phyloP scores from a whole-genome alignment of 169 alveolate species.

The Plasmodium vivax region DNA sequence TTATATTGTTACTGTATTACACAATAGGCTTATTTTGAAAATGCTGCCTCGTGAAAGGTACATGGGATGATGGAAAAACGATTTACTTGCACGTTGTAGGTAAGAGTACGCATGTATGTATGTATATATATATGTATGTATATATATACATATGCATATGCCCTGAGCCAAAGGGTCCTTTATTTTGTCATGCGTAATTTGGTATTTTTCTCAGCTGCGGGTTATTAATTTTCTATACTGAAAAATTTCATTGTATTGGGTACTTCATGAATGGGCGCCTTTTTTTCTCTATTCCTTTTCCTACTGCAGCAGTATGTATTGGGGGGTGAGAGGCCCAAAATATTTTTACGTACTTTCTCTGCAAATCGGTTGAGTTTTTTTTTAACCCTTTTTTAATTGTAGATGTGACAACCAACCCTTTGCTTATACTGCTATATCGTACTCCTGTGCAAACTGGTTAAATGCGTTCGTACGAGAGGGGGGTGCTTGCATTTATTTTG shows the following conservation, averaged over 20 bases:
- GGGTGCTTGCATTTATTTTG: not conserved
- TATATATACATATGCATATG: not conserved
- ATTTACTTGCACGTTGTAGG: not conserved
- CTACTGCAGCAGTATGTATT: not conserved
- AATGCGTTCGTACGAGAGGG: not conserved
- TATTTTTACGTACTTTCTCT: not conserved
- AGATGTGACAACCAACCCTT: not conserved
- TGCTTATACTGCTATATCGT: not conserved
- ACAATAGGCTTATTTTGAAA: not conserved
- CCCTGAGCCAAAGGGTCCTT: not conserved
- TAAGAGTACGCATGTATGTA: not conserved
- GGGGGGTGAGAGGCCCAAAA: not conserved
- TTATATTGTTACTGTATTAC: conserved; percentile 25
- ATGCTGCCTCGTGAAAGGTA: not conserved
- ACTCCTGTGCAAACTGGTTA: not conserved
- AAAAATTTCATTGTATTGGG: not conserved
- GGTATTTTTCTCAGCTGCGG: not conserved
- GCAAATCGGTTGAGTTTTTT: not conserved
- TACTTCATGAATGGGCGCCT: not conserved
- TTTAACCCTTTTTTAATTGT: conserved; percentile 4
- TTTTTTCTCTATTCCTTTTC: not conserved
- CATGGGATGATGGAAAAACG: not conserved
- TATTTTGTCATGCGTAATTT: not conserved
- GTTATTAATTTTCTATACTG: not conserved
- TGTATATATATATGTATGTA: not conserved